Evolutionary conservation across 1,284 basidiomycete genomes (phyloP), one percentile per base, ranked within the genome.

Genomic region (Austropuccinia psidii): DNA sequence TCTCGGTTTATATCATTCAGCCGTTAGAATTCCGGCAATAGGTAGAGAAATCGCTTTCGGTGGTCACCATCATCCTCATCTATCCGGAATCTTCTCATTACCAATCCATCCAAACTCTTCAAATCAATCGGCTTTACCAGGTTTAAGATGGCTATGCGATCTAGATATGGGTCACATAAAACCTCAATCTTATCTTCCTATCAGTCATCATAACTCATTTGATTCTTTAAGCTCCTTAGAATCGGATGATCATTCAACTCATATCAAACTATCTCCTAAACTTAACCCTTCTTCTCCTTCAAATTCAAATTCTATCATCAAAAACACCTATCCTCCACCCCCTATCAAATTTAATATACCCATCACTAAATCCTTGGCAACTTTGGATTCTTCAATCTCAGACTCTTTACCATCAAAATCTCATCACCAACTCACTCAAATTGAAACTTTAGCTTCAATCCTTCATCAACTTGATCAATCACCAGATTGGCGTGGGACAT

Each of bases 31-130:
- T 27, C 67, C 67, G 15, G 43, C 54, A 27, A 33, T 70, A 39
- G 55, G 55, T 9, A 57, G 55, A 31, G 67, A 70, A 35, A 43
- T 58, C 17, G 55, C 67, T 11, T 70, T 70, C 39, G 67, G 67
- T n/a, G 67, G 67, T 9, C 67, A 70, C 39, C 39, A 54, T 0
- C 43, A 70, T 60, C 55, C 67, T 13, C 54, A 70, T 29, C 27
- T 57, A 13, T 60, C 67, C 2, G 67, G 67, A 13, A 70, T 70
- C 37, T 70, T 70, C 55, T 60, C 41, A n/a, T 15, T 70, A 17
- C 67, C 67, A 15, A 58, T 60, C 24, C 41, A 15, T 19, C n/a
- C 41, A n/a, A 35, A 60, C n/a, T 35, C n/a, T n/a, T n/a, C n/a
- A n/a, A 31, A 47, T 13, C 6, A 58, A 57, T 47, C 67, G 39